Base-by-base conservation (phyloP, 208 protist genomes). In the Polymyxa betae region DNA sequence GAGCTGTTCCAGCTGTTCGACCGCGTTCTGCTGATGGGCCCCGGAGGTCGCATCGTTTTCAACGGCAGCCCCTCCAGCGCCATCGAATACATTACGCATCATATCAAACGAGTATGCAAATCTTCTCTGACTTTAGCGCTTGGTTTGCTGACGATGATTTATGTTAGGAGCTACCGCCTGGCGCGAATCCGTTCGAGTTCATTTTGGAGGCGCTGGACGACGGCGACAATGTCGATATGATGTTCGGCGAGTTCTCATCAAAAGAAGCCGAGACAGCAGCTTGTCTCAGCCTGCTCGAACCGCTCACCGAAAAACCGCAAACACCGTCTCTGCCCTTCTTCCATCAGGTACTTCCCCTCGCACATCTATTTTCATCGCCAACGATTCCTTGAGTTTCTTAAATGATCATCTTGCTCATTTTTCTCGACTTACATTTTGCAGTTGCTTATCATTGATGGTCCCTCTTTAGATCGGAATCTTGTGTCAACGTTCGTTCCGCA, bases 121-220 rank as follows among this genome's bases (percentile, higher is more conserved):
- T n/a, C n/a, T n/a, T n/a, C n/a, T n/a, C n/a, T n/a, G n/a, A n/a
- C n/a, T n/a, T n/a, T n/a, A n/a, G n/a, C n/a, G n/a, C n/a, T n/a
- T n/a, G n/a, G n/a, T n/a, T n/a, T n/a, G n/a, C n/a, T n/a, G n/a
- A n/a, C n/a, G n/a, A n/a, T n/a, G n/a, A n/a, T n/a, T n/a, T n/a
- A n/a, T n/a, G n/a, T n/a, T n/a, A n/a, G n/a, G n/a, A n/a, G n/a
- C 12, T 82, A 12, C 16, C 40, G 72, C 72, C 72, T 38, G n/a
- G 72, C 16, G 72, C 5, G 5, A 82, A 82, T 43, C 72, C 72
- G 5, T 82, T 82, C 72, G 72, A 82, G 40, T 82, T 82, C 72
- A 82, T 82, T 43, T 12, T 82, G 35, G 72, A 82, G 72, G 5
- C 72, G 5, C 72, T 82, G 5, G 72, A 82, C n/a, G 72, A 82